phyloP scores from a whole-genome alignment of 768 basidiomycete genomes.

The Sporobolomyces pararoseus region DNA sequence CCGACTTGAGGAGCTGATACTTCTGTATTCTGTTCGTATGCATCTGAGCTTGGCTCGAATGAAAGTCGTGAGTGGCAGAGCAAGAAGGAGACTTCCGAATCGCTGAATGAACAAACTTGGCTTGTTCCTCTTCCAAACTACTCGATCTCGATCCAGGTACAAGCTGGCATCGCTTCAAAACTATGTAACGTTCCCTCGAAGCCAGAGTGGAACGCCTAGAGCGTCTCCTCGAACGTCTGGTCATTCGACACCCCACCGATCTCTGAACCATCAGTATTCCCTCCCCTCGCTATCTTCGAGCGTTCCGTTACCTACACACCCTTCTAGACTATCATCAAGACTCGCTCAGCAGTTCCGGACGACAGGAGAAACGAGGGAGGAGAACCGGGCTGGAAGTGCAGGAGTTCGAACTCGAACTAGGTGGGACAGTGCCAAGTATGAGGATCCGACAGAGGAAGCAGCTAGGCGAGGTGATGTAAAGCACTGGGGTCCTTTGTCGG shows the following conservation, averaged over 20 bases:
- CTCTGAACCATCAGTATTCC: background rate
- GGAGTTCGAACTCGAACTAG: background rate
- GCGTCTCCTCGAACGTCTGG: background rate
- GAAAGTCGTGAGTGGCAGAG: too few relatives aligned
- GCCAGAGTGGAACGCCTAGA: background rate
- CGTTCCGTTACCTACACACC: background rate
- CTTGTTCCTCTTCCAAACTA: too few relatives aligned
- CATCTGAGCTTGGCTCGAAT: too few relatives aligned
- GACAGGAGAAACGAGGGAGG: background rate
- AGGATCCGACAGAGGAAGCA: background rate
- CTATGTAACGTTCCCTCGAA: constrained; percentile 29
- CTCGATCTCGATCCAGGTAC: background rate
- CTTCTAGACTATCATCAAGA: background rate
- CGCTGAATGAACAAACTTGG: too few relatives aligned
- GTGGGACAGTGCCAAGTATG: background rate
- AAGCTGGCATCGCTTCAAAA: constrained; percentile 7
- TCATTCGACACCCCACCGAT: background rate
- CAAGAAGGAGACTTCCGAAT: too few relatives aligned
- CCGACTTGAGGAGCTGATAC: too few relatives aligned
- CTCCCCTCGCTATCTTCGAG: background rate
- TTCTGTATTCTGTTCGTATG: too few relatives aligned
- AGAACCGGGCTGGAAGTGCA: background rate
- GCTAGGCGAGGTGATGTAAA: constrained; percentile 8
- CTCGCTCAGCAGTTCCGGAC: background rate
- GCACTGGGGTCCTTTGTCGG: constrained; percentile 15